These are phyloP conservation scores for Favolaschia claudopus DNA, from an alignment of 768 basidiomycete species.

Conservation along the genomic window DNA sequence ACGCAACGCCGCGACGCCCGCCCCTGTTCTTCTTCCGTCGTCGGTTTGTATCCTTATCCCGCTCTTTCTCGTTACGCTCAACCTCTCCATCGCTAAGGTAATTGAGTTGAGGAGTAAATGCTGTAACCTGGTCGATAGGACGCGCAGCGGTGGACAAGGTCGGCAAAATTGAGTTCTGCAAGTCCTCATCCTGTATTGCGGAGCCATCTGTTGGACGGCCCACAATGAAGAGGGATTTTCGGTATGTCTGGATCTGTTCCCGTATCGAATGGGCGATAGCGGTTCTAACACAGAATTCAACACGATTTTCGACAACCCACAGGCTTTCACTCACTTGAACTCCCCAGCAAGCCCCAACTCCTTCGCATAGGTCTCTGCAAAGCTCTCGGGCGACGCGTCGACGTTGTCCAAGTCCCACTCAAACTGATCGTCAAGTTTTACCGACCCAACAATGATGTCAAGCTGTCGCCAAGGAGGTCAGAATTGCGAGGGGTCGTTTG, in stretches of 20 bases:
- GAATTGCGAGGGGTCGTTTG: neutral
- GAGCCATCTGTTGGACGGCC: constrained; percentile 87
- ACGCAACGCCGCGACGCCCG: constrained; percentile 76
- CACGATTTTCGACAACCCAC: too few relatives aligned
- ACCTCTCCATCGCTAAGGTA: constrained; percentile 90
- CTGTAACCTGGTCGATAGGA: constrained; percentile 76
- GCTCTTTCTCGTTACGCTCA: constrained; percentile 87
- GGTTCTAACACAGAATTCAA: constrained; percentile 73
- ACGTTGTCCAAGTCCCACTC: constrained; percentile 95
- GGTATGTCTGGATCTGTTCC: constrained; percentile 92
- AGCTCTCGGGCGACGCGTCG: constrained; percentile 87
- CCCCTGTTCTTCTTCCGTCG: constrained; percentile 87
- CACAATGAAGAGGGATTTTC: constrained; percentile 90
- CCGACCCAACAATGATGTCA: constrained; percentile 92
- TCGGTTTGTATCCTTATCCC: constrained; percentile 91
- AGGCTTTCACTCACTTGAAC: constrained; percentile 88
- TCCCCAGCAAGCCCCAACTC: constrained; percentile 93
- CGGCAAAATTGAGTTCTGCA: constrained; percentile 88
- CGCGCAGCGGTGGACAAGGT: constrained; percentile 74
- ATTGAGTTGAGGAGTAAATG: constrained; percentile 89
- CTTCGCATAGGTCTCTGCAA: constrained; percentile 84
- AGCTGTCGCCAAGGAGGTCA: constrained; percentile 73
- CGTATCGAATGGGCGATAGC: constrained; percentile 95
- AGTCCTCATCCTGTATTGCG: constrained; percentile 85
- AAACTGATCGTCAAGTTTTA: constrained; percentile 95